A percentile compares a stretch with the other conserved stretches of the same genome.
phyloP scores from a whole-genome alignment of 192 early-diverging fungal genomes.

The Backusella tarrabulga region DNA sequence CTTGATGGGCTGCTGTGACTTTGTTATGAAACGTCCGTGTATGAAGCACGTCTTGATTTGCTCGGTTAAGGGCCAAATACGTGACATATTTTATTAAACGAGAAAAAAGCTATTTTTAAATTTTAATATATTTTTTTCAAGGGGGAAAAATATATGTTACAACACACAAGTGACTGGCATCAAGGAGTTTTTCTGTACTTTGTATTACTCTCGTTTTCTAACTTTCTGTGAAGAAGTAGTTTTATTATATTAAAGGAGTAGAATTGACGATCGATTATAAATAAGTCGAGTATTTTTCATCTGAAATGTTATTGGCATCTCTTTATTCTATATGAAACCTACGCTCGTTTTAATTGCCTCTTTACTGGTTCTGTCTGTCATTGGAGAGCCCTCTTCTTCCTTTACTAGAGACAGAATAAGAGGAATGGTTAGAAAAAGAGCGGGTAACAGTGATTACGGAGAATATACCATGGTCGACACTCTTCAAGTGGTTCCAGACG shows the following conservation, averaged over 20 bases:
- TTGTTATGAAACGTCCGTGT: constrained; percentile 2
- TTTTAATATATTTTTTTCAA: background rate
- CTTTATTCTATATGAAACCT: background rate
- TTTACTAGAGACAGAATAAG: background rate
- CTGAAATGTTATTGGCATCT: background rate
- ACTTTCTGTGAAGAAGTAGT: background rate
- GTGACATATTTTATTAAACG: background rate
- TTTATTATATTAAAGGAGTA: background rate
- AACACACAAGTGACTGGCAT: background rate
- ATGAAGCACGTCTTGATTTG: constrained; percentile 6
- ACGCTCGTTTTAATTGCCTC: background rate
- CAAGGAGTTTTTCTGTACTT: background rate
- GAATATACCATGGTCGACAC: background rate
- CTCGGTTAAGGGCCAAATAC: constrained; percentile 3
- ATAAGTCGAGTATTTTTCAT: background rate
- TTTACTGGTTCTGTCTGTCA: background rate
- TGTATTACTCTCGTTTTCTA: background rate
- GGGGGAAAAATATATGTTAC: background rate
- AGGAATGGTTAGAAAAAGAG: background rate
- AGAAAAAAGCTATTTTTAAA: background rate
- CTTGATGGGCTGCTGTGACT: background rate
- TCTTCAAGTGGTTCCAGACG: background rate
- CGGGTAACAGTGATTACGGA: background rate
- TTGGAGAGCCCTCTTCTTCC: background rate
- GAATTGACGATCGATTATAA: background rate